Evolutionary conservation across 1,139 yeast genomes (phyloP).

Genomic region (Hyphopichia fennica): DNA sequence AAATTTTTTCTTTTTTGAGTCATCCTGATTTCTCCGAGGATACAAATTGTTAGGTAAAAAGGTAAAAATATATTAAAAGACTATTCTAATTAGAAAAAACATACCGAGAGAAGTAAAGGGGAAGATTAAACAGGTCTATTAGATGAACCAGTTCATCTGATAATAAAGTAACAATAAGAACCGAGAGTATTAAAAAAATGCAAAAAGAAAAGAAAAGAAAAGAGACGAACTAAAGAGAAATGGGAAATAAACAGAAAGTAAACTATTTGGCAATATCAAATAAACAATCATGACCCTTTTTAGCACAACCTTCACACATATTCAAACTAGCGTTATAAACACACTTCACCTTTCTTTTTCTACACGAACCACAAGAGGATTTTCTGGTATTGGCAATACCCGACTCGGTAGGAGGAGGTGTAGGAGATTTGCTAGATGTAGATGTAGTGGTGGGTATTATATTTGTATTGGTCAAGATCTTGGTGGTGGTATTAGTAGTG

Average conservation of each 20-base stretch:
- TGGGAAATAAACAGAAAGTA: not conserved
- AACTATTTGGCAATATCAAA: constrained; percentile 16
- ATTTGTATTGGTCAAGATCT: too few relatives aligned
- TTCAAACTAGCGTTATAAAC: constrained; percentile 26
- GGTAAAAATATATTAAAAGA: too few relatives aligned
- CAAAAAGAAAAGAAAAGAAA: not conserved
- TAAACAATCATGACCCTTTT: constrained; percentile 34
- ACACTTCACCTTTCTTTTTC: constrained; percentile 42
- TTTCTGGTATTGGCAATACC: constrained; percentile 19
- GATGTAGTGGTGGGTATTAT: not conserved
- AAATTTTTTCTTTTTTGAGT: too few relatives aligned
- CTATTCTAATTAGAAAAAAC: too few relatives aligned
- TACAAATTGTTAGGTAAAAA: too few relatives aligned
- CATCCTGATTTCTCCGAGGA: not conserved
- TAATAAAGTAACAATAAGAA: not conserved
- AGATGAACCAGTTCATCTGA: not conserved
- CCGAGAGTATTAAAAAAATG: not conserved
- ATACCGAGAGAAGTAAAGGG: too few relatives aligned
- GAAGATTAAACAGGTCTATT: not conserved
- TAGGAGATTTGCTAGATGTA: not conserved
- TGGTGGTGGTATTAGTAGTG: not conserved
- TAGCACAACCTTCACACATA: constrained; percentile 39
- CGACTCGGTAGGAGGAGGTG: not conserved
- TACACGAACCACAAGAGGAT: constrained; percentile 36
- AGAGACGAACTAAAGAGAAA: not conserved